Evolutionary conservation across 2,329 filamentous ascomycete genomes (phyloP), one percentile per base, ranked within the genome.

Genomic region (Aspergillus tanneri): DNA sequence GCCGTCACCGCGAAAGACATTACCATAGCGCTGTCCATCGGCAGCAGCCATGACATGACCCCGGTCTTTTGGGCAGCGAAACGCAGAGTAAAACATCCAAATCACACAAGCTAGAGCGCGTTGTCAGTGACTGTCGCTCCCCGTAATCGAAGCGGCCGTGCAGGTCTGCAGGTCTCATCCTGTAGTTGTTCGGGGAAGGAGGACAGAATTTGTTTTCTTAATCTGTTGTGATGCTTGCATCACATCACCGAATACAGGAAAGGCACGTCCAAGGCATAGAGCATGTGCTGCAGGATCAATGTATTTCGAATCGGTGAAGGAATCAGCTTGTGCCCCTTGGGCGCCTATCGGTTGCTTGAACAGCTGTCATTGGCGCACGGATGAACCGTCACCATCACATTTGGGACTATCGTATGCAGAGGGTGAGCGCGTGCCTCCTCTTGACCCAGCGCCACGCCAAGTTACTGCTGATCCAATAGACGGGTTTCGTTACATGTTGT

Each of bases 11-110:
- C 57, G 55, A 52, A 45, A 47, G 22, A 40, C 49, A 50, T 46
- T 23, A 22, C 44, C 46, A 56, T 52, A 39, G 47, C 45, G 58
- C 36, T 35, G 27, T 35, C 43, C 49, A 53, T 55, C 57, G 52
- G 52, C 47, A 50, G 41, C 49, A 51, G 47, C 52, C 52, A 36
- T n/a, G 46, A 30, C 35, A 53, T 30, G 42, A 43, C 30, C 58
- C 58, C 50, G 49, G 54, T 61, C 54, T 52, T 52, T 64, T 60
- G 57, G 65, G 63, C 63, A 64, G 60, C 61, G 52, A 64, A 16
- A 37, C 44, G 23, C 51, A 58, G 50, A 51, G 46, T 49, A 49
- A 53, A 49, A 43, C 52, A 56, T 52, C 35, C 46, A 45, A 32
- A 35, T 50, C 50, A 53, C 43, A 34, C 45, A 45, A 44, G 32